Conservation (phyloP, 129 eudicot genomes). For the Pseudognaphalium luteoalbum region DNA sequence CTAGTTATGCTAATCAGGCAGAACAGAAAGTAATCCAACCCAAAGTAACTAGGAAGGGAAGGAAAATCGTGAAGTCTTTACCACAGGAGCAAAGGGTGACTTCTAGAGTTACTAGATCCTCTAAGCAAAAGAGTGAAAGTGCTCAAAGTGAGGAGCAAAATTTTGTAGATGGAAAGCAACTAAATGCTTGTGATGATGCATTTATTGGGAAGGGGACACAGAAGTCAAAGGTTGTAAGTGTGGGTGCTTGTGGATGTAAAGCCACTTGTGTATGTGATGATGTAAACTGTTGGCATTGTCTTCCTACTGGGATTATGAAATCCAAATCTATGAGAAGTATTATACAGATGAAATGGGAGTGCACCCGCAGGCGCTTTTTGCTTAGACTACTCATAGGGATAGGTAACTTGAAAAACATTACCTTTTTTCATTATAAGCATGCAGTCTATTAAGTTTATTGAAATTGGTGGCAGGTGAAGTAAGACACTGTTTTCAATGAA, state of each 20-base stretch:
- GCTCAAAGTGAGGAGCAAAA: slow-evolving; percentile 22
- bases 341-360: slow-evolving; percentile 78
- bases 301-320: slow-evolving; percentile 44
- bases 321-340: slow-evolving; percentile 40
- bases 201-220: slow-evolving; percentile 15
- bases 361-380: slow-evolving; percentile 59
- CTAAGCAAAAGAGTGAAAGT: slow-evolving; percentile 37
- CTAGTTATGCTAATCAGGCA: slow-evolving; percentile 29
- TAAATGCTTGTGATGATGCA: slow-evolving; percentile 23
- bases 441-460: neutral
- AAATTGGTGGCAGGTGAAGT: slow-evolving; percentile 6
- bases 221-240: slow-evolving; percentile 24
- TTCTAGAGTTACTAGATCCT: slow-evolving; percentile 67
- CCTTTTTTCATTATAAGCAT: neutral
- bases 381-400: slow-evolving; percentile 53
- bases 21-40: slow-evolving; percentile 27
- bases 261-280: slow-evolving; percentile 41
- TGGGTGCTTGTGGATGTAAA: slow-evolving; percentile 35
- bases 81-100: slow-evolving; percentile 36
- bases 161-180: slow-evolving; percentile 23
- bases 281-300: slow-evolving; percentile 70
- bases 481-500: neutral
- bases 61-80: slow-evolving; percentile 44
- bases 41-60: slow-evolving; percentile 55
- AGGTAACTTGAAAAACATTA: slow-evolving; percentile 46